Conservation (phyloP, 2,329 filamentous ascomycete species). For the Sclerotinia nivalis region DNA sequence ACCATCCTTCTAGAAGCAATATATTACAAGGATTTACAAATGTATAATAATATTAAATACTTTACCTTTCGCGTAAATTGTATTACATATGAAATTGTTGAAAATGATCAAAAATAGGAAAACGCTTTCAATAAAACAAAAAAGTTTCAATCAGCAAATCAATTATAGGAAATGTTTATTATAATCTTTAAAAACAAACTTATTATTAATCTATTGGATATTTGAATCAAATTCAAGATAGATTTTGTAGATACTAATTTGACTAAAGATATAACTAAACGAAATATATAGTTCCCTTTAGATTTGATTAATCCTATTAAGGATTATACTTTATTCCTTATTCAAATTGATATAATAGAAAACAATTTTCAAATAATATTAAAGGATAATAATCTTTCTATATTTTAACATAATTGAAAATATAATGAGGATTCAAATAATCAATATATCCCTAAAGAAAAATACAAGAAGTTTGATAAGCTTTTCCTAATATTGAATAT, state of each 20-base stretch:
- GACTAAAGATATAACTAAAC: no score
- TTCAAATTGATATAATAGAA: no score
- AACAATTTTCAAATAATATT: no score
- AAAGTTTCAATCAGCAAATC: not conserved
- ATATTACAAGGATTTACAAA: not conserved
- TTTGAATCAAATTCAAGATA: not conserved
- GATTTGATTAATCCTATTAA: no score
- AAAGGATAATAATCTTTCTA: no score
- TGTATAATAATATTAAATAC: not conserved
- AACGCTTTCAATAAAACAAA: not conserved
- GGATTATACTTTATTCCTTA: no score
- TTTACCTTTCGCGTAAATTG: not conserved
- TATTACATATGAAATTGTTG: not conserved
- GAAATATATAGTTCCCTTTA: no score
- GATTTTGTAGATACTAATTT: not conserved
- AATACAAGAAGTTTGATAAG: not conserved
- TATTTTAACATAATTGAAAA: no score
- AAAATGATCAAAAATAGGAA: not conserved
- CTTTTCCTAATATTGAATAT: not conserved
- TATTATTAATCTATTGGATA: not conserved
- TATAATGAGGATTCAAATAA: no score
- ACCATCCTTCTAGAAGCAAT: not conserved
- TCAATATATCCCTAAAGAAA: not conserved
- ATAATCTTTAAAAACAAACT: not conserved
- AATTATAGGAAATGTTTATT: not conserved